Evolutionary conservation across 2,329 filamentous ascomycete genomes (phyloP).

Genomic region (Epichloe glyceriae): DNA sequence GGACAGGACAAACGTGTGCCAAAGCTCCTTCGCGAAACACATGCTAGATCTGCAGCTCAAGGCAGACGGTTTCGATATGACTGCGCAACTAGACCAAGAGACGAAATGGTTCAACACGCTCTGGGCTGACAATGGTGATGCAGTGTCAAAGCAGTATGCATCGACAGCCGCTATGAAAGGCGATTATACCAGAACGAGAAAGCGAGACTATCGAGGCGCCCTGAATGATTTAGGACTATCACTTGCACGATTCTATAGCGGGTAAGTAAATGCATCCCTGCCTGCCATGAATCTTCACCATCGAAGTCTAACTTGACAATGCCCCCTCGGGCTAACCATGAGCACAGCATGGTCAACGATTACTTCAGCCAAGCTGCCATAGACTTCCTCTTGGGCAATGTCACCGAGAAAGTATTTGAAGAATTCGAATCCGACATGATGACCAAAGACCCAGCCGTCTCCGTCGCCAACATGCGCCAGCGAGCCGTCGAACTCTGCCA

Average conservation of each 20-base stretch:
- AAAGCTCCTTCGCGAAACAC: conserved; percentile 77
- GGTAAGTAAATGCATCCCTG: conserved; percentile 30
- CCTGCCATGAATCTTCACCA: not conserved
- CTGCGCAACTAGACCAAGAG: conserved; percentile 60
- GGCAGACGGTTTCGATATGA: conserved; percentile 62
- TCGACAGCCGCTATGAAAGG: conserved; percentile 93
- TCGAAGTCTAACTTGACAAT: not conserved
- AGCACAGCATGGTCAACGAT: conserved; percentile 81
- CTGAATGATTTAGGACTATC: conserved; percentile 85
- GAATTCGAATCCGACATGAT: conserved; percentile 93
- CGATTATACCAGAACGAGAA: conserved; percentile 85
- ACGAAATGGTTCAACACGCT: conserved; percentile 91
- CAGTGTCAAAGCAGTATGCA: conserved; percentile 89
- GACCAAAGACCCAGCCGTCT: conserved; percentile 81
- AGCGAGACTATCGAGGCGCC: conserved; percentile 81
- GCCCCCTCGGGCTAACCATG: conserved; percentile 6
- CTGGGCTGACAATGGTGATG: conserved; percentile 97
- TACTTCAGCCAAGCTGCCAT: conserved; percentile 94
- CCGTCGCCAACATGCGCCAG: conserved; percentile 70
- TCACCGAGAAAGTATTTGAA: conserved; percentile 72
- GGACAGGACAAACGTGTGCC: conserved; percentile 90
- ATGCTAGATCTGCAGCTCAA: conserved; percentile 71
- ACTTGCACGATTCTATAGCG: conserved; percentile 59
- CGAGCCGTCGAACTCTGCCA: conserved; percentile 82
- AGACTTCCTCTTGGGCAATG: conserved; percentile 84